A percentile compares a stretch with the other conserved stretches of the same genome.
These are phyloP conservation scores for Elsinoe australis DNA, from an alignment of 2,329 filamentous ascomycete genomes.

Conservation along the genomic window DNA sequence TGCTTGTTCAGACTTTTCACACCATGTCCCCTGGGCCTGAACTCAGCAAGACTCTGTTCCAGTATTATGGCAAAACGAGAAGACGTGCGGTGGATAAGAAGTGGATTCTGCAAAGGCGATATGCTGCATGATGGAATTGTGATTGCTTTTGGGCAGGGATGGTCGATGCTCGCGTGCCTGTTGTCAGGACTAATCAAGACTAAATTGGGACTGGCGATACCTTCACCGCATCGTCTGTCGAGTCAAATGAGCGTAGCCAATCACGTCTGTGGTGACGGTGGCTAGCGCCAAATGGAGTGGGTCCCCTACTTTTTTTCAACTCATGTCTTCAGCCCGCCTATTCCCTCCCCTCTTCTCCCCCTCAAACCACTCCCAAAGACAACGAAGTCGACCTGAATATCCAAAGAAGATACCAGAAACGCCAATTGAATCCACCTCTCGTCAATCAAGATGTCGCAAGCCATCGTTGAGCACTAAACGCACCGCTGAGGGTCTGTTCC, in stretches of 20 bases:
- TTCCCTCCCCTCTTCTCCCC: slow-evolving; percentile 19
- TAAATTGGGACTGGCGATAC: slow-evolving; percentile 10
- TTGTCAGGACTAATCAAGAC: background rate
- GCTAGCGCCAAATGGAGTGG: slow-evolving; percentile 8
- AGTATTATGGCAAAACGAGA: background rate
- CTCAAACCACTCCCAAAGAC: slow-evolving; percentile 18
- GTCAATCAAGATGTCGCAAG: slow-evolving; percentile 32
- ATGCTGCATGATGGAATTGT: background rate
- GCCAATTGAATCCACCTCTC: slow-evolving; percentile 24
- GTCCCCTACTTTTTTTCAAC: slow-evolving; percentile 26
- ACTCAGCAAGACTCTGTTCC: too few relatives aligned
- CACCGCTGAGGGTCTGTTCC: slow-evolving; percentile 29
- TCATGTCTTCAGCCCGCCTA: slow-evolving; percentile 20
- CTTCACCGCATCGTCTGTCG: too few relatives aligned
- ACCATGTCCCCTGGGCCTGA: background rate
- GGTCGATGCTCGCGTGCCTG: slow-evolving; percentile 14
- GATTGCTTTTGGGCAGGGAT: background rate
- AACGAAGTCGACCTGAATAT: slow-evolving; percentile 22
- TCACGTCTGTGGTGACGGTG: background rate
- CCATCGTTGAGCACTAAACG: slow-evolving; percentile 31
- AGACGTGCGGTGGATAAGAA: background rate
- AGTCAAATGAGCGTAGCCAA: slow-evolving; percentile 2
- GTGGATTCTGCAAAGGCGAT: background rate
- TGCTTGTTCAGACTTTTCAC: slow-evolving; percentile 23
- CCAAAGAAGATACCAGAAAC: slow-evolving; percentile 18